Evolutionary conservation across 1,284 basidiomycete genomes (phyloP), one percentile per base, ranked within the genome.

Genomic region (Lentinula novae-zelandiae): DNA sequence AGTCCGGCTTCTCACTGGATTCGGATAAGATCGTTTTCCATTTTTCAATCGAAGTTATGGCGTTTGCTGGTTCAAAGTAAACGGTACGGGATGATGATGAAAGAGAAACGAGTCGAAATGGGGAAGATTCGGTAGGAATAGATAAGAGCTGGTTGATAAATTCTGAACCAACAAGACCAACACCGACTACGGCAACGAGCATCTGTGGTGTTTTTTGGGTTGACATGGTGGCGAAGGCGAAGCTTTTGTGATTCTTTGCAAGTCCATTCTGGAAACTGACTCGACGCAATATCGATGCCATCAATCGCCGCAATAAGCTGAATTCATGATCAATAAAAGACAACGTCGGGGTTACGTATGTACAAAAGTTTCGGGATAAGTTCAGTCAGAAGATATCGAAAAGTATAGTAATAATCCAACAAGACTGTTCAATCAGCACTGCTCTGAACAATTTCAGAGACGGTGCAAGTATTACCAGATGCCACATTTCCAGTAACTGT

Each of bases 151-250:
- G 92, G 53, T 80, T 74, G 69, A 96, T 81, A 67, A 96, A 85
- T 71, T 94, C 92, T 50, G 84, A 80, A 51, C 95, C 95, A 54
- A 97, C 95, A 60, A 95, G 89, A 12, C 95, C 95, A 50, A 93
- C 82, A 63, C 95, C 95, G 62, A 96, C 80, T 64, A 96, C 81
- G 52, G 92, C 92, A 60, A 96, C 84, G 58, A 60, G 60, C 60
- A 56, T 60, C 46, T 60, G 52, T 12, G 49, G 39, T 33, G 60
- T 57, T 22, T 46, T 33, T 36, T 22, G 42, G 27, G 53, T 31
- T 10, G 60, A 60, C 60, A 60, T 56, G 46, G 36, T 51, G 44
- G 42, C 38, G 33, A 56, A 44, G 31, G 54, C 9, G 6, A 56
- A 36, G 17, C n/a, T 48, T 20, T 22, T 56, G 33, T 36, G 31